These are phyloP conservation scores for Diaporthe sp. DNA, from an alignment of 2,329 filamentous ascomycete species.

Conservation along the genomic window DNA sequence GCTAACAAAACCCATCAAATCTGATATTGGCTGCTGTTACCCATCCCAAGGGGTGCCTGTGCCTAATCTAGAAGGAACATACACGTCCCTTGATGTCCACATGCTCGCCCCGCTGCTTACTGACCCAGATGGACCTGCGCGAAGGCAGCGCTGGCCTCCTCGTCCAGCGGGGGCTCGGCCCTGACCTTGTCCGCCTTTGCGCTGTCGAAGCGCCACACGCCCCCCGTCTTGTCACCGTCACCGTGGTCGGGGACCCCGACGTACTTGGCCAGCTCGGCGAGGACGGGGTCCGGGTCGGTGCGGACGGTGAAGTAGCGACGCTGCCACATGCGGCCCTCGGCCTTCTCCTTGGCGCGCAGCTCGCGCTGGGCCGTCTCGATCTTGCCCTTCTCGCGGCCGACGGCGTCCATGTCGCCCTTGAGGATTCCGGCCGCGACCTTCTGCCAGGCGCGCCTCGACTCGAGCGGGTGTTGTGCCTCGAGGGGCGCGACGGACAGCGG, in stretches of 20 bases:
- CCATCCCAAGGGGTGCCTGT: not conserved
- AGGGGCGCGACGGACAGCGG: constrained; percentile 78
- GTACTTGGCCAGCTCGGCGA: constrained; percentile 55
- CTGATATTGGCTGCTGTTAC: not conserved
- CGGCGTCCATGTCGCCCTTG: constrained; percentile 84
- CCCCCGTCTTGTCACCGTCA: constrained; percentile 70
- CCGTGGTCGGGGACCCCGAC: constrained; percentile 62
- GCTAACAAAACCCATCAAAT: not conserved
- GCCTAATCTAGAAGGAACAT: not conserved
- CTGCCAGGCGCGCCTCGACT: constrained; percentile 88
- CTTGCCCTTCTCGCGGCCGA: constrained; percentile 82
- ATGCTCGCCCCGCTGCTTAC: not conserved
- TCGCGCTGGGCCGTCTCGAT: constrained; percentile 78
- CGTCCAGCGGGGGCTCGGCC: constrained; percentile 42
- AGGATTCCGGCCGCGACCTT: constrained; percentile 86
- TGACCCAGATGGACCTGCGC: constrained; percentile 49
- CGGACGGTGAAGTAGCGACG: constrained; percentile 80
- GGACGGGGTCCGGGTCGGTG: constrained; percentile 56
- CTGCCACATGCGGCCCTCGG: constrained; percentile 82
- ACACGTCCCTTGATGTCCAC: not conserved
- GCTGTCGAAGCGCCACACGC: constrained; percentile 67
- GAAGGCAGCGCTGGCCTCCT: constrained; percentile 47
- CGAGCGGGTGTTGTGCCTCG: constrained; percentile 85
- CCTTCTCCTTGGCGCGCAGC: constrained; percentile 77
- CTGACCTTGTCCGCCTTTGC: constrained; percentile 56